Conservation (phyloP, 2,329 filamentous ascomycete genomes). For the Aspergillus fumigatus region DNA sequence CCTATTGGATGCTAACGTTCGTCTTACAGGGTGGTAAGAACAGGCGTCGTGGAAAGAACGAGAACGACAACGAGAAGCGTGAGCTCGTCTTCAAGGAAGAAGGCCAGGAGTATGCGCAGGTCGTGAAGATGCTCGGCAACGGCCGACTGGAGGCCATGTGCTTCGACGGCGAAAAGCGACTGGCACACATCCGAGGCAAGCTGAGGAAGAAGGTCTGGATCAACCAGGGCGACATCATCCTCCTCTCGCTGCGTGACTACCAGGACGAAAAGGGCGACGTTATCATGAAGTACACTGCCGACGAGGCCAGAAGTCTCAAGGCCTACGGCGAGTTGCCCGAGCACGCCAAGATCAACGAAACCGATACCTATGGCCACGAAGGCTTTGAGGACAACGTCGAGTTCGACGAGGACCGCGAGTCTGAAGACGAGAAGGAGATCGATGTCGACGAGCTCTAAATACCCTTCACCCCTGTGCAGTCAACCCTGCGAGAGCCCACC, state of each 20-base stretch:
- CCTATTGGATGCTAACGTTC: slow-evolving; percentile 23
- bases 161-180: slow-evolving; percentile 87
- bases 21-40: slow-evolving; percentile 86
- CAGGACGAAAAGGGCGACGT: slow-evolving; percentile 92
- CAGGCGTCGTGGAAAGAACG: slow-evolving; percentile 96
- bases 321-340: slow-evolving; percentile 96
- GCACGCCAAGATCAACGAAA: slow-evolving; percentile 99
- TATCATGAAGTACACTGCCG: slow-evolving; percentile 91
- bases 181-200: slow-evolving; percentile 87
- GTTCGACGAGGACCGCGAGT: slow-evolving; percentile 88
- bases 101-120: slow-evolving; percentile 86
- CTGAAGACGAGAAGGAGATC: slow-evolving; percentile 69
- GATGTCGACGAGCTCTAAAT: slow-evolving; percentile 92
- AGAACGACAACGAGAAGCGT: slow-evolving; percentile 98
- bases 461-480: slow-evolving; percentile 26
- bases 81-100: slow-evolving; percentile 99
- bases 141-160: slow-evolving; percentile 88
- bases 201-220: slow-evolving; percentile 99
- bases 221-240: slow-evolving; percentile 94
- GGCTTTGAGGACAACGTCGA: slow-evolving; percentile 97
- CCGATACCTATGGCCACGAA: slow-evolving; percentile 81
- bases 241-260: slow-evolving; percentile 83
- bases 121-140: slow-evolving; percentile 94
- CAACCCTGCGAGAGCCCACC: slow-evolving; percentile 27
- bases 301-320: slow-evolving; percentile 93